A percentile compares a stretch with the other conserved stretches of the same genome.
Evolutionary conservation across 2,329 filamentous ascomycete genomes (phyloP).

Genomic region (Escovopsis sp.): DNA sequence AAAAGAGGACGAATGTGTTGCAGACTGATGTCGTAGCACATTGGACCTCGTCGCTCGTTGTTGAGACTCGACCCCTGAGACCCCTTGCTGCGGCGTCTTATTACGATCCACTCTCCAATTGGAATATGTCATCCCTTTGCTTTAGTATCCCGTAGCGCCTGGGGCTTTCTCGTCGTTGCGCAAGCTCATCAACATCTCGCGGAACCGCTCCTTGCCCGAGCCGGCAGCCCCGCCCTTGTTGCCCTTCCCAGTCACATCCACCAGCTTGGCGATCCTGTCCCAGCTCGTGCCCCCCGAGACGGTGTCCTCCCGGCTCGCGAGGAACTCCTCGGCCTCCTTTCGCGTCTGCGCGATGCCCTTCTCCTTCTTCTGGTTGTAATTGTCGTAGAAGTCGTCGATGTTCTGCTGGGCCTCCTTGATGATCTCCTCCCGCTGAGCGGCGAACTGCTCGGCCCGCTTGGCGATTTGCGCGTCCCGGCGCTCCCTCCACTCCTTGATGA

Average conservation of each 20-base stretch:
- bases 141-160: slow-evolving; percentile 47
- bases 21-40: not conserved
- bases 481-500: slow-evolving; percentile 85
- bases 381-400: slow-evolving; percentile 98
- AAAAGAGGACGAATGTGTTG: too few species aligned
- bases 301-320: slow-evolving; percentile 79
- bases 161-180: slow-evolving; percentile 85
- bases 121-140: not conserved
- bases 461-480: slow-evolving; percentile 69
- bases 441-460: slow-evolving; percentile 74
- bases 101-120: not conserved
- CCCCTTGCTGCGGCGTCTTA: not conserved
- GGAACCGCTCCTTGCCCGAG: slow-evolving; percentile 91
- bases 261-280: slow-evolving; percentile 94
- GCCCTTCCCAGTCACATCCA: slow-evolving; percentile 94
- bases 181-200: slow-evolving; percentile 73
- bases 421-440: slow-evolving; percentile 69
- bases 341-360: slow-evolving; percentile 80
- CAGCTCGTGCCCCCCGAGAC: slow-evolving; percentile 91
- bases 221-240: slow-evolving; percentile 72
- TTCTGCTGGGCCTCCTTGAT: slow-evolving; percentile 81
- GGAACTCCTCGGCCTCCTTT: slow-evolving; percentile 85
- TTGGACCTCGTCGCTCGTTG: slow-evolving; percentile 1
- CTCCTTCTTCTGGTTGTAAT: slow-evolving; percentile 97
- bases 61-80: not conserved